Evolutionary conservation across 2,329 filamentous ascomycete genomes (phyloP).

Genomic region (Seiridium unicorne): DNA sequence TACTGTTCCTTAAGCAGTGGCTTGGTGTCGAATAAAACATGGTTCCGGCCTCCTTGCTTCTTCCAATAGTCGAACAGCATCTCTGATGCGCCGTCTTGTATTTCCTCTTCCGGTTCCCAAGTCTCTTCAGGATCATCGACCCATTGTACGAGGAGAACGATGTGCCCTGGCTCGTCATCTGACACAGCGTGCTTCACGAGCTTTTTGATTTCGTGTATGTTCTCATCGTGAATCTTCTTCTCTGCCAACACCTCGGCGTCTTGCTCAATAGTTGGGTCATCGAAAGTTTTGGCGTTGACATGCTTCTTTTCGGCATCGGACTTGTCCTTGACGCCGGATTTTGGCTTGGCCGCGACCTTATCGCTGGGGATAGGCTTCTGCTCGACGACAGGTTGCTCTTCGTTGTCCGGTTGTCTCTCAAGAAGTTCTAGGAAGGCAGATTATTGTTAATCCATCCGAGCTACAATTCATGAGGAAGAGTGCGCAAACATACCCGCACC

Average conservation of each 20-base stretch:
- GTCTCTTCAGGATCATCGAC: constrained; percentile 23
- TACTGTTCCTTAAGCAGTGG: constrained; percentile 23
- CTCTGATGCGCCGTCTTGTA: constrained; percentile 31
- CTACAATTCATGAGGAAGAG: not conserved
- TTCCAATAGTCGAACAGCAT: constrained; percentile 31
- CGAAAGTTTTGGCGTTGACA: not conserved
- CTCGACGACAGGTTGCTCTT: constrained; percentile 9
- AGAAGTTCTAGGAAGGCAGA: constrained; percentile 8
- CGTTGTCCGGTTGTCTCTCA: constrained; percentile 15
- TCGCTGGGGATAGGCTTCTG: not conserved
- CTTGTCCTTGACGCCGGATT: not conserved
- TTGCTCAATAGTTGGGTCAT: not conserved
- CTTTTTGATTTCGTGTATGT: constrained; percentile 19
- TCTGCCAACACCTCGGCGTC: not conserved
- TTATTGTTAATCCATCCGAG: not conserved
- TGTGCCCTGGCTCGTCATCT: constrained; percentile 10
- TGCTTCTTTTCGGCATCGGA: not conserved
- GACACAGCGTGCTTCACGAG: constrained; percentile 24
- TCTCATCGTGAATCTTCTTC: not conserved
- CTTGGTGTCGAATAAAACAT: constrained; percentile 23
- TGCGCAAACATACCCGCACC: constrained; percentile 16
- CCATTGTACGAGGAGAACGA: constrained; percentile 32
- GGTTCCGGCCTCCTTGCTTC: constrained; percentile 25
- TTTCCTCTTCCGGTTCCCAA: constrained; percentile 32
- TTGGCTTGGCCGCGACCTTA: not conserved